These are phyloP conservation scores for Phellopilus nigrolimitatus DNA, from an alignment of 1,284 basidiomycete genomes.

Conservation along the genomic window DNA sequence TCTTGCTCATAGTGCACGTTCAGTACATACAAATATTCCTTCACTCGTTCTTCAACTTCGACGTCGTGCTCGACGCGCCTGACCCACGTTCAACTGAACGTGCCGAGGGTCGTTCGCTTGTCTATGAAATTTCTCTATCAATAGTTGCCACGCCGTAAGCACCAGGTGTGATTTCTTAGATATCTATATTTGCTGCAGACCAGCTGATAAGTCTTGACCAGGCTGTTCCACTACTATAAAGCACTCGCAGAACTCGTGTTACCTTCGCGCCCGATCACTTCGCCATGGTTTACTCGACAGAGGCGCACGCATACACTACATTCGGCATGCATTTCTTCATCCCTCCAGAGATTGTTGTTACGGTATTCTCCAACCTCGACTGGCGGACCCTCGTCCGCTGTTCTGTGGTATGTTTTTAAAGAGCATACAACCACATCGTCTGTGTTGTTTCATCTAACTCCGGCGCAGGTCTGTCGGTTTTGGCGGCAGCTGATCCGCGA, in stretches of 20 bases:
- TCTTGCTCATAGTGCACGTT: too few species aligned
- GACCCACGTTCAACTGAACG: not conserved
- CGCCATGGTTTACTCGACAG: not conserved
- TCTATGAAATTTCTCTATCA: not conserved
- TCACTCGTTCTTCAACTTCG: not conserved
- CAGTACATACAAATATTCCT: not conserved
- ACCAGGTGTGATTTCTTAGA: not conserved
- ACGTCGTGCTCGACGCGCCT: not conserved
- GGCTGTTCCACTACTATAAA: too few species aligned
- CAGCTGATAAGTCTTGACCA: not conserved
- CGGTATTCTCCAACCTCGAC: conserved; percentile 26
- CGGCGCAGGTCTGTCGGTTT: conserved; percentile 39
- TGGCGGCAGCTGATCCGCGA: conserved; percentile 32
- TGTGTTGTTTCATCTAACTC: not conserved
- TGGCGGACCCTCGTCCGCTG: conserved; percentile 24
- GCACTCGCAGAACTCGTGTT: too few species aligned
- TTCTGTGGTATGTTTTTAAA: conserved; percentile 22
- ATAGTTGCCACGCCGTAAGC: not conserved
- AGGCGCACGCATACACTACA: not conserved
- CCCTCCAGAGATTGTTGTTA: conserved; percentile 27
- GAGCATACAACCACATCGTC: not conserved
- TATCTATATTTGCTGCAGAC: not conserved
- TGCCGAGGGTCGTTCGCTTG: not conserved
- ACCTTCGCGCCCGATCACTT: too few species aligned
- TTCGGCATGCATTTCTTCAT: conserved; percentile 20